Base-by-base conservation (phyloP, 805 yeast species). In the Ogataea methylovora region DNA sequence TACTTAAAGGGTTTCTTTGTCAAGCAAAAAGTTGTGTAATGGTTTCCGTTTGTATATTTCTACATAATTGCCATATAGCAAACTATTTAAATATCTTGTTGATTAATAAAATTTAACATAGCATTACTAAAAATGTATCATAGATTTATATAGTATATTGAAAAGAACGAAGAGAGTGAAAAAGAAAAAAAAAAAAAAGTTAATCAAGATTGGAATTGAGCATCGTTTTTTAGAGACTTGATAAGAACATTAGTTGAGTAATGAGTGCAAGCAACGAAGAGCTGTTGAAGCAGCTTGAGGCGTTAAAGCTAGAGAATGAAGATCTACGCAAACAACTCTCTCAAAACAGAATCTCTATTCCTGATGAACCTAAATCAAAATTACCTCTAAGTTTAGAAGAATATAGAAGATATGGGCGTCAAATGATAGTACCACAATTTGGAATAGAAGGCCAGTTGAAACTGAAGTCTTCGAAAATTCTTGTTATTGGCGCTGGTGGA, bases 401-500 rank as follows among this genome's bases (percentile, higher is more conserved):
- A 54, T 87, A 78, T 54, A 60, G 56, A 21, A 61, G 97, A 24
- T 92, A 92, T 56, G 97, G 99, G 4, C 70, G 99, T 35, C 98
- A 92, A 51, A 82, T 92, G 90, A 76, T 88, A 18, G 96, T 92
- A 2, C 92, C 94, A 3, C 82, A 75, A 38, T 65, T 87, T 33
- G 85, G 87, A 1, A 33, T 60, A 3, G 38, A 56, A 2, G 69
- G 76, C 2, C 99, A 92, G 53, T 33, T 69, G 7, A 62, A 58
- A 28, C 56, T 92, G 30, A 79, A 77, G 42, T 44, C 55, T 0
- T 38, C 90, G 2, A 71, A 64, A 33, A 72, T 88, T 0, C 56
- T 90, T 18, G 88, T 92, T 0, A 69, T 92, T 7, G 98, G 99
- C 1, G 97, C 97, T 1, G 99, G 98, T 9, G 99, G 99, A 0